Evolutionary conservation across 768 basidiomycete species (phyloP).

Genomic region (Cystofilobasidium capitatum): DNA sequence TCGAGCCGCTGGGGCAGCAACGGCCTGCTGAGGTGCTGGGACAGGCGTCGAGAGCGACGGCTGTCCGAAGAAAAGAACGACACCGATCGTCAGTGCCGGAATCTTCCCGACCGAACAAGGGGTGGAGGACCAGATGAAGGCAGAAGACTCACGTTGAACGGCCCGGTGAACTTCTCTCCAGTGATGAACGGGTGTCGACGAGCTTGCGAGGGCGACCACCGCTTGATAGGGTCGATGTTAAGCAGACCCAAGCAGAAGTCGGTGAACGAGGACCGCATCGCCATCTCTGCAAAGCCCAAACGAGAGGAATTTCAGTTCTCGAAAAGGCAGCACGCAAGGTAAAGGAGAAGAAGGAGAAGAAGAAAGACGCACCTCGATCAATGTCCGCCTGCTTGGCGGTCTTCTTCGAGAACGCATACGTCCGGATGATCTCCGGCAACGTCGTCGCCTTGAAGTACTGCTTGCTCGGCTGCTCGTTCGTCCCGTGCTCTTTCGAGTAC

Average conservation of each 20-base stretch:
- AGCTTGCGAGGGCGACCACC: conserved; percentile 97
- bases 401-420: conserved; percentile 86
- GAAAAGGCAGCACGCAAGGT: not conserved
- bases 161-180: conserved; percentile 75
- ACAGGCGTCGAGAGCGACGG: not conserved
- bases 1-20: conserved; percentile 32
- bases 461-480: conserved; percentile 94
- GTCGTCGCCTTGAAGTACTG: conserved; percentile 95
- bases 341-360: not conserved
- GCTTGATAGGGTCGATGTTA: conserved; percentile 83
- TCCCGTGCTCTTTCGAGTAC: conserved; percentile 88
- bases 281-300: conserved; percentile 57
- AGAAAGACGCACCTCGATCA: conserved; percentile 62
- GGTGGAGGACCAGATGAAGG: not conserved
- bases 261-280: conserved; percentile 87
- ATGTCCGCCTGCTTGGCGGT: conserved; percentile 61
- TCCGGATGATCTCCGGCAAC: conserved; percentile 89
- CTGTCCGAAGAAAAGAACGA: not conserved
- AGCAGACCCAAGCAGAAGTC: conserved; percentile 94
- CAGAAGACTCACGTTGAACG: conserved; percentile 35
- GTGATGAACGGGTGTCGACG: conserved; percentile 94
- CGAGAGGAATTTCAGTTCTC: not conserved
- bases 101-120: conserved; percentile 29
- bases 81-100: not conserved
- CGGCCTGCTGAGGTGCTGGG: not conserved